A percentile compares a stretch with the other conserved stretches of the same genome.
phyloP scores from a whole-genome alignment of 805 yeast genomes.

The Nakazawaea holstii region DNA sequence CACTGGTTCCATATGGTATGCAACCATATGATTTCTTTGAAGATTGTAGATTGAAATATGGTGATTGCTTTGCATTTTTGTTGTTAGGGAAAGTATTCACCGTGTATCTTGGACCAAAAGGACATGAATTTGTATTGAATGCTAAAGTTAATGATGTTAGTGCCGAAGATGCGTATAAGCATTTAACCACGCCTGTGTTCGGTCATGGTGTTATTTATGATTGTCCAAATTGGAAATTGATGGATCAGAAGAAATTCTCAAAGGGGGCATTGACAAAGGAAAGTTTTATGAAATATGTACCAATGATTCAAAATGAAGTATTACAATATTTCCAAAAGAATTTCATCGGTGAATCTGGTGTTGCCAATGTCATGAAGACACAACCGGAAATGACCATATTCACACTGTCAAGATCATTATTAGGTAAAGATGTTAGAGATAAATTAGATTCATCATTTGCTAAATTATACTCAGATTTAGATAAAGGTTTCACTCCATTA shows the following conservation, averaged over 20 bases:
- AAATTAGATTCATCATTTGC: constrained; percentile 83
- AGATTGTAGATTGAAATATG: constrained; percentile 72
- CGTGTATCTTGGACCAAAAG: constrained; percentile 94
- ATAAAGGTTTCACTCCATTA: constrained; percentile 93
- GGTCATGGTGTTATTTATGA: constrained; percentile 98
- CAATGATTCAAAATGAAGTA: constrained; percentile 78
- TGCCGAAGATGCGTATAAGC: constrained; percentile 95
- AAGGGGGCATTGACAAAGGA: constrained; percentile 84
- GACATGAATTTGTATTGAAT: constrained; percentile 93
- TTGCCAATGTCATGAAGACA: constrained; percentile 64
- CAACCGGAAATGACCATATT: constrained; percentile 96
- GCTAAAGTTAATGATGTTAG: constrained; percentile 85
- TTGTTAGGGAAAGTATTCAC: constrained; percentile 90
- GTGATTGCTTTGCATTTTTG: constrained; percentile 89
- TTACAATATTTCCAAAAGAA: constrained; percentile 56
- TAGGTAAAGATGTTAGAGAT: constrained; percentile 88
- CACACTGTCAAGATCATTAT: constrained; percentile 87
- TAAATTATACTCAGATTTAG: constrained; percentile 80
- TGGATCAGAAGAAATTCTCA: constrained; percentile 98
- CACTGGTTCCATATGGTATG: constrained; percentile 85
- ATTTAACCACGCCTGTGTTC: constrained; percentile 97
- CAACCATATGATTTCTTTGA: constrained; percentile 89
- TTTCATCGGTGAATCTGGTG: constrained; percentile 39
- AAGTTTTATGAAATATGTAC: constrained; percentile 81
- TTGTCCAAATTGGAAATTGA: constrained; percentile 86